Conservation (phyloP, 345 rosid genomes). For the Gossypium anomalum region DNA sequence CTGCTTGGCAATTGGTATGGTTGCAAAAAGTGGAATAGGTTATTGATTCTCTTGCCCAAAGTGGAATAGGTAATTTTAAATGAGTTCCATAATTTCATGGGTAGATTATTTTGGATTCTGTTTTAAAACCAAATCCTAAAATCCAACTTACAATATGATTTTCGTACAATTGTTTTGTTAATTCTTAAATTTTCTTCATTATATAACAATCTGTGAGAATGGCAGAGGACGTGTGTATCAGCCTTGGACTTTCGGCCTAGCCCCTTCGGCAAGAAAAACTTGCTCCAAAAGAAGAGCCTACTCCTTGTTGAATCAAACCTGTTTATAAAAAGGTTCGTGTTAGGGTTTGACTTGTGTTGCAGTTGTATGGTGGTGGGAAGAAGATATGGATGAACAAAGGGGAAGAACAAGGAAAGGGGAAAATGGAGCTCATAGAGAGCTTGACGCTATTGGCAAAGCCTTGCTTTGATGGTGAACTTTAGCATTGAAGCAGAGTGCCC, state of each 20-base stretch:
- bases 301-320: conserved; percentile 29
- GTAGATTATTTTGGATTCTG: too few relatives aligned
- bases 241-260: conserved; percentile 28
- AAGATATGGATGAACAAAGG: neutral
- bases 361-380: conserved; percentile 1
- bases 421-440: neutral
- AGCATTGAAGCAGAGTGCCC: neutral
- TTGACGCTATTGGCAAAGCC: neutral
- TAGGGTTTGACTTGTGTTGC: neutral
- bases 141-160: too few relatives aligned
- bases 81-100: too few relatives aligned
- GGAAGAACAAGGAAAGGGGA: neutral
- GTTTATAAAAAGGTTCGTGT: conserved; percentile 28
- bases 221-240: conserved; percentile 14
- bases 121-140: too few relatives aligned
- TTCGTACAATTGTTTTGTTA: too few relatives aligned
- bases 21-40: too few relatives aligned
- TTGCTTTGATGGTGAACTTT: neutral
- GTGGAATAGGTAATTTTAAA: too few relatives aligned
- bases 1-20: too few relatives aligned
- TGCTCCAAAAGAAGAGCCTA: conserved; percentile 23
- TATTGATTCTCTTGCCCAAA: too few relatives aligned
- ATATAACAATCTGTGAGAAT: neutral
- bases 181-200: too few relatives aligned
- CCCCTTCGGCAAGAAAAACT: conserved; percentile 24